Conservation (phyloP, 2,329 filamentous ascomycete genomes). For the Fusarium pininemorale region DNA sequence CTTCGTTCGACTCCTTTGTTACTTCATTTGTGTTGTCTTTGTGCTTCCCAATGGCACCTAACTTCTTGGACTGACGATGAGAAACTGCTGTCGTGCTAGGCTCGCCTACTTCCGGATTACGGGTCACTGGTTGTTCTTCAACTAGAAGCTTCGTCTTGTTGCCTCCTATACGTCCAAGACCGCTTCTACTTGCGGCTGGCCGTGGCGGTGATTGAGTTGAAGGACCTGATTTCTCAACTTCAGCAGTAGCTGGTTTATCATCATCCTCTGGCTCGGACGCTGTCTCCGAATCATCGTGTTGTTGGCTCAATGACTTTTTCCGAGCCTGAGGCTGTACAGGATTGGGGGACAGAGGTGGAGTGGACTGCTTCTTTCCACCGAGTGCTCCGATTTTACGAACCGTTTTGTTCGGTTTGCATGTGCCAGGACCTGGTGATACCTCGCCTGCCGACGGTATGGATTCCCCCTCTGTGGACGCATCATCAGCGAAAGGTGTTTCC, state of each 20-base stretch:
- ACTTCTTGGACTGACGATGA: constrained; percentile 33
- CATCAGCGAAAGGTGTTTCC: constrained; percentile 31
- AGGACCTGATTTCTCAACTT: constrained; percentile 18
- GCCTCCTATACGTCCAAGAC: constrained; percentile 55
- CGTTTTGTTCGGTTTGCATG: constrained; percentile 27
- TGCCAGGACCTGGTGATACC: constrained; percentile 5
- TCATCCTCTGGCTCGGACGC: constrained; percentile 55
- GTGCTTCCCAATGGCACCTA: constrained; percentile 51
- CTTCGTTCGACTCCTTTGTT: constrained; percentile 17
- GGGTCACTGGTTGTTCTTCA: background rate
- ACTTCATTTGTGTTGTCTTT: constrained; percentile 12
- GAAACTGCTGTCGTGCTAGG: constrained; percentile 1
- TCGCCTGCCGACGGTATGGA: constrained; percentile 5
- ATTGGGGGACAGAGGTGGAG: constrained; percentile 38
- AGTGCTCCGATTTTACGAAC: constrained; percentile 48
- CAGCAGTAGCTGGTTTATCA: constrained; percentile 38
- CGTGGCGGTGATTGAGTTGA: constrained; percentile 40
- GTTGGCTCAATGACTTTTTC: background rate
- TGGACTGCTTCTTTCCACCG: constrained; percentile 46
- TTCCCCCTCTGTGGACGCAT: constrained; percentile 48
- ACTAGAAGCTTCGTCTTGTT: constrained; percentile 31
- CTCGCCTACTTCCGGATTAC: constrained; percentile 12
- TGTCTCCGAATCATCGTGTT: constrained; percentile 51
- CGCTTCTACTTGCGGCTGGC: constrained; percentile 42
- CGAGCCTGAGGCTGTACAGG: constrained; percentile 6